phyloP scores from a whole-genome alignment of 805 yeast species.

The Ogataea glucozyma region DNA sequence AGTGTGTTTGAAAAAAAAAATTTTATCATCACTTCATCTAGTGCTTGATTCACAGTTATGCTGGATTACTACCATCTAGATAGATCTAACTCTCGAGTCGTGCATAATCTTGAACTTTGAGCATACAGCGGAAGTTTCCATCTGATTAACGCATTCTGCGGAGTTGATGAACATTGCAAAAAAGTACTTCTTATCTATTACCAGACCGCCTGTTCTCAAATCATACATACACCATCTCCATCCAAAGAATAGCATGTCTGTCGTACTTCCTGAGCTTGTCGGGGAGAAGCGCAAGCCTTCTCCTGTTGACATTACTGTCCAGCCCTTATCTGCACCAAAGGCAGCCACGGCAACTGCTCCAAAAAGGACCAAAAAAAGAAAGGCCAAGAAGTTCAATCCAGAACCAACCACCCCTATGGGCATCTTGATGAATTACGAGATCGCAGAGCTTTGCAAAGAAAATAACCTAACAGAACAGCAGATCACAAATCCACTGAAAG shows the following conservation, averaged over 20 bases:
- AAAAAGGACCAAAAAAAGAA: slow-evolving; percentile 25
- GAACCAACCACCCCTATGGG: slow-evolving; percentile 85
- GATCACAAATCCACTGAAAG: slow-evolving; percentile 64
- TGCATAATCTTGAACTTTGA: too few relatives aligned
- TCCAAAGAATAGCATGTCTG: slow-evolving; percentile 42
- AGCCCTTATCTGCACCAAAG: not conserved
- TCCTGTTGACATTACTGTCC: slow-evolving; percentile 4
- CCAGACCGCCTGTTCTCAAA: not conserved
- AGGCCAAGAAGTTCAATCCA: slow-evolving; percentile 61
- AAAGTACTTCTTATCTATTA: not conserved
- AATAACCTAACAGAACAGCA: slow-evolving; percentile 45
- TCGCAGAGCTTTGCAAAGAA: slow-evolving; percentile 53
- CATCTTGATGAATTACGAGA: slow-evolving; percentile 66
- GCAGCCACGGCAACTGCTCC: not conserved
- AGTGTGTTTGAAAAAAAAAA: too few relatives aligned
- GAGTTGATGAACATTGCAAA: not conserved
- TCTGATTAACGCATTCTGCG: too few relatives aligned
- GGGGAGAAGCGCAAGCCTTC: slow-evolving; percentile 6
- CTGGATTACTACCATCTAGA: not conserved
- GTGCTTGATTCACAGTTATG: too few relatives aligned
- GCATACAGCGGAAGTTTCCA: too few relatives aligned
- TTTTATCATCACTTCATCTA: not conserved
- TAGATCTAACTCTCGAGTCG: not conserved
- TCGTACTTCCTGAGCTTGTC: slow-evolving; percentile 2
- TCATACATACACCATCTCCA: not conserved